These are phyloP conservation scores for Botryosphaeria agaves DNA, from an alignment of 2,329 filamentous ascomycete genomes.

Conservation along the genomic window DNA sequence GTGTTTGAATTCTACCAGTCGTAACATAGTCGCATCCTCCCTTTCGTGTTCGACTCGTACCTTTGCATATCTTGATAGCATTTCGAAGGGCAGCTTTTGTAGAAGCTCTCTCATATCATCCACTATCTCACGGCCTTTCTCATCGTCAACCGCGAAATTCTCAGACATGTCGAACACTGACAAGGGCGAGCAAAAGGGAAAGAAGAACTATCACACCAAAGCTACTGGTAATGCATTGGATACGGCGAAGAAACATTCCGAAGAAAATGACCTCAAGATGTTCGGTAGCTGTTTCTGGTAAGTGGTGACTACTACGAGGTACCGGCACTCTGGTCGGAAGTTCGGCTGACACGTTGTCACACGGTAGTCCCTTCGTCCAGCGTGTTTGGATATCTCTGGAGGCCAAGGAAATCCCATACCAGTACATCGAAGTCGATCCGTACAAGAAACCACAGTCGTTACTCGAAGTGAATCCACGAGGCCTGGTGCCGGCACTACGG, in stretches of 20 bases:
- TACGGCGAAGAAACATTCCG: constrained; percentile 54
- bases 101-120: too few relatives aligned
- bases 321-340: not conserved
- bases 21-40: too few relatives aligned
- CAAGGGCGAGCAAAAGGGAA: constrained; percentile 28
- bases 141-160: too few relatives aligned
- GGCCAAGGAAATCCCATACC: constrained; percentile 59
- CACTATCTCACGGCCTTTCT: too few relatives aligned
- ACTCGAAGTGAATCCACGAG: constrained; percentile 58
- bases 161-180: constrained; percentile 31
- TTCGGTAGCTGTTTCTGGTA: constrained; percentile 77
- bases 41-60: too few relatives aligned
- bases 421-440: constrained; percentile 75
- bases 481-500: constrained; percentile 57
- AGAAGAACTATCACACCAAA: constrained; percentile 54
- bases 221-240: constrained; percentile 52
- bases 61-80: too few relatives aligned
- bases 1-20: too few relatives aligned
- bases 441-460: constrained; percentile 55
- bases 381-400: constrained; percentile 82
- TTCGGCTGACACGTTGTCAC: not conserved
- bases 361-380: constrained; percentile 58
- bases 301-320: too few relatives aligned
- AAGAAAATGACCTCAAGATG: constrained; percentile 54
- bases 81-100: too few relatives aligned